Percentiles rank a stretch among this genome's conserved stretches.
Conservation (phyloP, 129 eudicot genomes). For the Flaveria ramosissima region DNA sequence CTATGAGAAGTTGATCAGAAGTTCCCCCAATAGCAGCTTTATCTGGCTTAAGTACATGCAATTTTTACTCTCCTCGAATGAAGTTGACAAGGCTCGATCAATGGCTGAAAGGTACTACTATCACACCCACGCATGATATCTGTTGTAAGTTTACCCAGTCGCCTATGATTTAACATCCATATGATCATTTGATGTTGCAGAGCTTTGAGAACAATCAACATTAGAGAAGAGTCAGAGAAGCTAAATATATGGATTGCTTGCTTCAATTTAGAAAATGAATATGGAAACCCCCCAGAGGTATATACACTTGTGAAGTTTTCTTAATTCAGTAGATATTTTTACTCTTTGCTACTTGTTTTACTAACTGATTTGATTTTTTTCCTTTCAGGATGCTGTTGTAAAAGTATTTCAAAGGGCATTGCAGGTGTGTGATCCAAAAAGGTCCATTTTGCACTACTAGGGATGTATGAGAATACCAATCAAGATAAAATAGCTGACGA, state of each 20-base stretch:
- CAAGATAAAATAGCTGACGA: constrained; percentile 76
- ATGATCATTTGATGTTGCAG: constrained; percentile 35
- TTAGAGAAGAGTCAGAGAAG: constrained; percentile 85
- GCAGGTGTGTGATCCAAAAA: constrained; percentile 86
- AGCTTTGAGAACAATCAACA: constrained; percentile 88
- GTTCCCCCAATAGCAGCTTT: constrained; percentile 91
- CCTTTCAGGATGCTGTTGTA: constrained; percentile 63
- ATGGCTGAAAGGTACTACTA: constrained; percentile 77
- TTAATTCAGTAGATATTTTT: not conserved
- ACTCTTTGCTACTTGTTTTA: not conserved
- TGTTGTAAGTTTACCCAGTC: not conserved
- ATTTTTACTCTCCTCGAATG: constrained; percentile 60
- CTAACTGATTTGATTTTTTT: constrained; percentile 1
- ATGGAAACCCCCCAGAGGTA: constrained; percentile 92
- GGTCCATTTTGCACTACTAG: constrained; percentile 75
- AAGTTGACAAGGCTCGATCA: constrained; percentile 83
- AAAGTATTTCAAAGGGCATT: constrained; percentile 79
- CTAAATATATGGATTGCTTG: constrained; percentile 90
- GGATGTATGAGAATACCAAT: constrained; percentile 74
- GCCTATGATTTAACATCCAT: not conserved
- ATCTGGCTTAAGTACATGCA: constrained; percentile 93
- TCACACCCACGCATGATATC: not conserved
- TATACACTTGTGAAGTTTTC: not conserved
- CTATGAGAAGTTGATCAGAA: constrained; percentile 74
- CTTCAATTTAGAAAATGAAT: constrained; percentile 84